Evolutionary conservation across 495 filamentous ascomycete species (phyloP), one percentile per base, ranked within the genome.

Genomic region (Aspergillus coremiiformis): DNA sequence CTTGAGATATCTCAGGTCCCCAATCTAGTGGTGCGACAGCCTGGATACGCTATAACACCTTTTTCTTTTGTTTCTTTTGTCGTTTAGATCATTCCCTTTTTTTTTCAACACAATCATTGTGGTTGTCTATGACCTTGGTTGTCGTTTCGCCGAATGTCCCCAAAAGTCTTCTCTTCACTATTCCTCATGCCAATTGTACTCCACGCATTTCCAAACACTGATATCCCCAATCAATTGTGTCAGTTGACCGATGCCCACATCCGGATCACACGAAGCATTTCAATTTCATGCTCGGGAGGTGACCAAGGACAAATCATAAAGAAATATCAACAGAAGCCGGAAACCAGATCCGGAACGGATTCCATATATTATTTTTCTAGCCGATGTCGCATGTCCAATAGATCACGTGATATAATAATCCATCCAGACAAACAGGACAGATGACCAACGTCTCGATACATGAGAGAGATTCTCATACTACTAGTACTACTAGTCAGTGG

Each of bases 31-130:
- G 19, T 10, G 47, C 33, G 47, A 24, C 44, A 42, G 41, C 42
- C 53, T 46, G 53, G 53, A 55, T 29, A 55, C 46, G 39, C 29
- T 9, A 41, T 37, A 49, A 49, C 47, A 33, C 47, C 41, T 53
- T 44, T 51, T 52, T 47, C 51, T 32, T 53, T 46, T 50, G 37
- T 49, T 26, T 49, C 24, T 53, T 55, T 52, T 55, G 47, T 55
- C 27, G 29, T 44, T 39, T 57, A 53, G 55, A 52, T 53, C 49
- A n/a, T 35, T 45, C 32, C 39, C 22, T 23, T 26, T 41, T 44
- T 39, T 45, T 30, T 41, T 35, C 26, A 17, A 26, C 6, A 7
- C 47, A 49, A 49, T 35, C 32, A 21, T 27, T 22, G 22, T 33
- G 32, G 33, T 39, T 49, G 15, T 51, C 4, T 45, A 46, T 53